Evolutionary conservation across 768 basidiomycete genomes (phyloP), one percentile per base, ranked within the genome.

Genomic region (Hebeloma cylindrosporum): DNA sequence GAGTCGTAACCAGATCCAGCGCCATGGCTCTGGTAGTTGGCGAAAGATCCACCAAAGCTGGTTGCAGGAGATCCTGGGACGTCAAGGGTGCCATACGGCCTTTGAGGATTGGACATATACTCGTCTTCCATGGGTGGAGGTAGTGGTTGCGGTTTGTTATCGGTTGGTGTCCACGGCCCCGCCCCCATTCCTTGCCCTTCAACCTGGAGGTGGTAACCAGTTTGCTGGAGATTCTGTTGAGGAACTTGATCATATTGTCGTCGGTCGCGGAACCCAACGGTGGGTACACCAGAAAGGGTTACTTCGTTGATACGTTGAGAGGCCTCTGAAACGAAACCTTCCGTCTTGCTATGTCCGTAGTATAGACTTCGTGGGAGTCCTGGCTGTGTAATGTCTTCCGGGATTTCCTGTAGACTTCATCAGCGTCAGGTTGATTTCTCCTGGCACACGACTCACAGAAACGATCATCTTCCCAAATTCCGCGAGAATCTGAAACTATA

Each of bases 291-390:
- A 3, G 74, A 70, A 42, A 83, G 68, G 5, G 58, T 51, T 28
- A 88, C 76, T 51, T 80, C 77, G 41, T 63, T 67, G 23, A 86
- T 67, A n/a, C 69, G 63, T 21, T 66, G 75, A 43, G 77, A 66
- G 4, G 86, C 84, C 52, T 93, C 88, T 3, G 69, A 68, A 7
- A 86, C 74, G 7, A 86, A 66, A 28, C 70, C 64, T 35, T 82
- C 78, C 0, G 83, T 83, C 51, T 73, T 80, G 34, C 74, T 63
- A 41, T 85, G 86, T 1, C 80, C 82, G 31, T 72, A 71, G 60
- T 94, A 97, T 48, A 83, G 72, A 9, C 78, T 73, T 13, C 93
- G 77, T 2, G 85, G 76, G 25, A 86, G 70, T 18, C 93, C 93
- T 13, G 92, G 91, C 40, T 83, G 80, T 0, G 90, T 91, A 14